Base-by-base conservation (phyloP, 2,329 filamentous ascomycete species). In the Tolypocladium capitatum region DNA sequence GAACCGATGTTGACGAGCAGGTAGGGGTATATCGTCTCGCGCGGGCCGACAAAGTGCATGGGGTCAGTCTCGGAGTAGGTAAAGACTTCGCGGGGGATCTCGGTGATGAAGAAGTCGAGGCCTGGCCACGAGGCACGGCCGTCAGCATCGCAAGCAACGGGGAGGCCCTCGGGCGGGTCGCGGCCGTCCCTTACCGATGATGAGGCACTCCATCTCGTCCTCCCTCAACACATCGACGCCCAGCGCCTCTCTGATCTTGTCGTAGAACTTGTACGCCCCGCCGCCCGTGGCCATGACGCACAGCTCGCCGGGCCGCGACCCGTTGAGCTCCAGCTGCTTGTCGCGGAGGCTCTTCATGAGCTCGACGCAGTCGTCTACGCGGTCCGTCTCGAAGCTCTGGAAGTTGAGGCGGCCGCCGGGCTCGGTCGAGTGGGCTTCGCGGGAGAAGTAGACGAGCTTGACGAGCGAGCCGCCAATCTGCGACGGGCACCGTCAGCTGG, bases 201-300 rank as follows among this genome's bases (percentile, higher is more conserved):
- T 98, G 49, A 98, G 70, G 62, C 92, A 98, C 65, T 95, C 89
- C 92, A 98, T 98, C 69, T 98, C 92, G 60, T 98, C 92, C 66
- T 97, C 92, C 40, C 89, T 76, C 58, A 90, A 72, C 20, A 98
- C 89, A 61, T 96, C 85, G 2, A 95, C 86, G 14, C 86, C 86
- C 45, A 98, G 70, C 5, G 83, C 81, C 52, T 91, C 79, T 60
- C 81, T 83, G 57, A 98, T 88, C 65, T 81, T 83, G 63, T 97
- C 89, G 65, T 97, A 96, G 68, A 86, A 98, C 65, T 97, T 96
- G 74, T 86, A 97, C 5, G 92, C 90, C 20, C 92, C 92, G 28
- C 92, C 92, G 6, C 92, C 92, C 0, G 92, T 98, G 2, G 92
- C 92, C 81, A 97, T 94, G 53, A 98, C 84, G 60, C 84, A 92